phyloP scores from a whole-genome alignment of 139 green algal species.

The Micractinium conductrix region DNA sequence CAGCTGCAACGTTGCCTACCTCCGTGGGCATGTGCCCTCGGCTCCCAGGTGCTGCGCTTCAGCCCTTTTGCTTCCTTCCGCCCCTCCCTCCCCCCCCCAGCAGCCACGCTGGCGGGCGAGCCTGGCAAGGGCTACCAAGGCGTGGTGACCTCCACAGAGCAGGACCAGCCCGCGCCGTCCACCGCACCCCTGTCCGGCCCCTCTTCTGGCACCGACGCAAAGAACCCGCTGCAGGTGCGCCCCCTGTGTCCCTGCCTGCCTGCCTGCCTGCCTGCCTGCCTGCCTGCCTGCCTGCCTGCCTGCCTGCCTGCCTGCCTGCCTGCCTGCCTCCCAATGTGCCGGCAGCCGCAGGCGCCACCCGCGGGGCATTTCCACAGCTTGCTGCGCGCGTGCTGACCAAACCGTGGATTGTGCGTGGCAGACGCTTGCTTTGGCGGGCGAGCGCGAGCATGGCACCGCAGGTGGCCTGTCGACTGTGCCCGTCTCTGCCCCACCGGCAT shows the following conservation, averaged over 20 bases:
- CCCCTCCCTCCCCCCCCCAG: background rate
- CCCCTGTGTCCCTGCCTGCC: too few species aligned
- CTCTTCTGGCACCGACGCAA: background rate
- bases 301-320: background rate
- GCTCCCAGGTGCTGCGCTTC: too few species aligned
- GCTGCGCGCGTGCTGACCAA: background rate
- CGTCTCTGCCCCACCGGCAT: background rate
- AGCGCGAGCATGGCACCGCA: background rate
- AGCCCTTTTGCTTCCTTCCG: too few species aligned
- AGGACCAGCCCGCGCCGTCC: background rate
- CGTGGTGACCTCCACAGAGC: background rate
- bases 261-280: too few species aligned
- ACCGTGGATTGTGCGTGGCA: background rate
- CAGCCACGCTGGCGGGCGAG: background rate
- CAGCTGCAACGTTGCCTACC: background rate
- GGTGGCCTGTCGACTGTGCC: background rate
- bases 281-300: too few species aligned
- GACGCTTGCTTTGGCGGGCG: background rate
- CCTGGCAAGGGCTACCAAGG: background rate
- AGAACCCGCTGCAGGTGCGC: background rate
- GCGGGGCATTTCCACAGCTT: background rate
- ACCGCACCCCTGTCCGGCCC: background rate
- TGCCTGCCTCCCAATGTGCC: background rate
- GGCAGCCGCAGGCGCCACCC: background rate
- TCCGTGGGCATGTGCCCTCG: background rate